These are phyloP conservation scores for Thalassiosira allenii DNA, from an alignment of 352 stramenopile species.

Conservation along the genomic window DNA sequence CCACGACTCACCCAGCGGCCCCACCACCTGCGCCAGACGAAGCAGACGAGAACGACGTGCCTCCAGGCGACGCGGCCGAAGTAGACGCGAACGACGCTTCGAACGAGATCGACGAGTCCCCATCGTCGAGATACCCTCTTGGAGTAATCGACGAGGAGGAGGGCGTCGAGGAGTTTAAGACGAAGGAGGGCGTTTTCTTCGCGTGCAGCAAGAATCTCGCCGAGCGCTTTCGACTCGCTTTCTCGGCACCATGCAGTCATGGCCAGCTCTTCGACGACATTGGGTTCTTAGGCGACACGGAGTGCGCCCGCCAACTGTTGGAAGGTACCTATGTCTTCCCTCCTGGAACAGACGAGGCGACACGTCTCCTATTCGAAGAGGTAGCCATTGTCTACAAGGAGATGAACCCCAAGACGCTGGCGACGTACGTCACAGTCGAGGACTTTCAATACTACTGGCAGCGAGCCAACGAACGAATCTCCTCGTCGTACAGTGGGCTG, in stretches of 20 bases:
- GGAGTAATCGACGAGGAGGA: background rate
- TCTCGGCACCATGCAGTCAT: background rate
- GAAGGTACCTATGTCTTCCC: slow-evolving; percentile 14
- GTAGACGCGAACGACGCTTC: background rate
- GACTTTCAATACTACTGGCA: slow-evolving; percentile 31
- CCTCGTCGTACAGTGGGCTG: slow-evolving; percentile 14
- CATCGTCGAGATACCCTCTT: too few relatives aligned
- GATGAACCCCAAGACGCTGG: background rate
- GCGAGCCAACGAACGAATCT: background rate
- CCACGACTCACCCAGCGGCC: too few relatives aligned
- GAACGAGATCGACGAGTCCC: too few relatives aligned
- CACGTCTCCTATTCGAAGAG: slow-evolving; percentile 1
- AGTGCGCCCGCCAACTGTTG: background rate
- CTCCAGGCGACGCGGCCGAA: background rate
- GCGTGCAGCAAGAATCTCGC: background rate
- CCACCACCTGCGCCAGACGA: too few relatives aligned
- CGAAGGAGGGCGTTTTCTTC: background rate
- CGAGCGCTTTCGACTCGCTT: background rate
- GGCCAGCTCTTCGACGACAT: background rate
- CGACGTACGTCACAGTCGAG: background rate
- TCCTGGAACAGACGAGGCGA: background rate
- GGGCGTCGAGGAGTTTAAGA: background rate
- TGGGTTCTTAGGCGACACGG: background rate
- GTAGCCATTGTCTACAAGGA: background rate
- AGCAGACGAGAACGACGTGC: too few relatives aligned